Evolutionary conservation across 345 rosid genomes (phyloP).

Genomic region (Crucihimalaya himalaica): DNA sequence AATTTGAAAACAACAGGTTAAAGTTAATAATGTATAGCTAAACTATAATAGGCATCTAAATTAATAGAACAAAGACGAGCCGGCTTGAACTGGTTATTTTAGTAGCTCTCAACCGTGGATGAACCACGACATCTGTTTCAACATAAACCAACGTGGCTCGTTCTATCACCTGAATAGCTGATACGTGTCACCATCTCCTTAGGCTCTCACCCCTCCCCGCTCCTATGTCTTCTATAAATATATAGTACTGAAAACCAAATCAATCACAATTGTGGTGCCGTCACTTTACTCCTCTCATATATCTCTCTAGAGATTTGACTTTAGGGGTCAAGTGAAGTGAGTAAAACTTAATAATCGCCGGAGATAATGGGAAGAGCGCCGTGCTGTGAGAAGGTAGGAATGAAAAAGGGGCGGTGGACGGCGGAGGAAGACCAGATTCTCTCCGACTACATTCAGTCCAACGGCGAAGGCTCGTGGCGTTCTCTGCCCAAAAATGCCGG

Average conservation of each 20-base stretch:
- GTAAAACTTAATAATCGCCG: background rate
- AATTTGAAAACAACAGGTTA: too few relatives aligned
- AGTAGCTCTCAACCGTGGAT: background rate
- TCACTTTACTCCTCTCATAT: background rate
- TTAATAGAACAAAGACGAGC: background rate
- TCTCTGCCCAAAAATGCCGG: slow-evolving; percentile 39
- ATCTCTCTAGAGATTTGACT: background rate
- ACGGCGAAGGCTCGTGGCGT: slow-evolving; percentile 39
- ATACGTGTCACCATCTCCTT: background rate
- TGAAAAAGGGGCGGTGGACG: slow-evolving; percentile 35
- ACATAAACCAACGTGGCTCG: background rate
- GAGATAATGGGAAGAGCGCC: slow-evolving; percentile 35
- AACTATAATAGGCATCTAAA: too few relatives aligned
- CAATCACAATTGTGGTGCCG: background rate
- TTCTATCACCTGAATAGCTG: background rate
- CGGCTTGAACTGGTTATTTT: background rate
- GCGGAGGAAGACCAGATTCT: slow-evolving; percentile 35
- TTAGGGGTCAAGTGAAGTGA: background rate
- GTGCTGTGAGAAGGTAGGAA: slow-evolving; percentile 38
- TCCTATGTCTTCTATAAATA: background rate
- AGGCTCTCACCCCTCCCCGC: background rate
- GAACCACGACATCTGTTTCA: slow-evolving; percentile 6
- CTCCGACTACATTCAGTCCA: slow-evolving; percentile 24
- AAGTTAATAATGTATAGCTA: background rate
- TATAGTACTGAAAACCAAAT: background rate